Base-by-base conservation (phyloP, 2,329 filamentous ascomycete species). In the Aspergillus felis region DNA sequence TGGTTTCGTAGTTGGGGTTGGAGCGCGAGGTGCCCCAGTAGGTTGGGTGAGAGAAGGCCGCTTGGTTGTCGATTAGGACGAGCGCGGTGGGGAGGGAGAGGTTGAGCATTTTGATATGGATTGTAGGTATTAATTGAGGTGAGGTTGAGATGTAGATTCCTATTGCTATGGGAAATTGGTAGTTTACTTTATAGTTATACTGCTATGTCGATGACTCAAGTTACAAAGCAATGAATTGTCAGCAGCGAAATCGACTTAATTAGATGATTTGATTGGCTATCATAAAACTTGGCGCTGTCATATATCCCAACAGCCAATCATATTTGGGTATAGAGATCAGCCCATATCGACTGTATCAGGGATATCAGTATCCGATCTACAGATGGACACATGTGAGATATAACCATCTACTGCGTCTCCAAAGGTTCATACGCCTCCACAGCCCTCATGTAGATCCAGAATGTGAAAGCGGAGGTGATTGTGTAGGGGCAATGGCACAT, bases 31-130 rank as follows among this genome's bases (percentile, higher is more conserved):
- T 63, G 9, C 77, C 77, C 73, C 74, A 79, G 62, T 74, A 66
- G 3, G 72, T 71, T 51, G 65, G 69, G 38, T 77, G 67, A 17
- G 61, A 66, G 64, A 82, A 78, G 48, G 64, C 78, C 25, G 72
- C 64, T 66, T 81, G 79, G 42, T 79, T 75, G 66, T 82, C 79
- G 54, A 82, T 79, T 10, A 82, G 65, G 53, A 82, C 69, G 35
- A 82, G 70, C 5, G 76, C 78, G 1, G 78, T 79, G 27, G 61
- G 59, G 22, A 38, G 38, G 51, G 46, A 56, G 44, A 70, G 57
- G 47, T 64, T 51, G 22, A 68, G 51, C 42, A 53, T 51, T 47
- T 60, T 14, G 63, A 65, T 65, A 17, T 20, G 3, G 8, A 6
- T 4, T 22, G 8, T 44, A 20, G 20, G 9, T 17, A 12, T 24